Percentiles rank a stretch among this genome's conserved stretches.
Evolutionary conservation across 495 filamentous ascomycete species (phyloP).

Genomic region (Chaetomium cochliodes): DNA sequence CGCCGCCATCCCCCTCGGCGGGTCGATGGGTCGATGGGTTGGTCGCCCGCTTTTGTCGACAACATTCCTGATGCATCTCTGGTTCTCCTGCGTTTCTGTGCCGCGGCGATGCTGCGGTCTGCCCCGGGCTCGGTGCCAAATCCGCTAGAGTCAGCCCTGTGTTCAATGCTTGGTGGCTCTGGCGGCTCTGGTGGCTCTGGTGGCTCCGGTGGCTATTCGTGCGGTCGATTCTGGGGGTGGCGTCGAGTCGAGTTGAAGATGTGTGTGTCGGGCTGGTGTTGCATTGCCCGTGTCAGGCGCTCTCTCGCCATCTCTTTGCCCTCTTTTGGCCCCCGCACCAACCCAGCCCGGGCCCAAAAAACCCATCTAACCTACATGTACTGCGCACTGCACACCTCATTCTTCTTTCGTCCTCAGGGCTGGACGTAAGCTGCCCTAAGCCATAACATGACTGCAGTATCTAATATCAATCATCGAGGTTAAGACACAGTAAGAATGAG

Average conservation of each 20-base stretch:
- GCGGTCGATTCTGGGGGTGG: background rate
- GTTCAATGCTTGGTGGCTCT: background rate
- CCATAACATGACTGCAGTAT: too few relatives aligned
- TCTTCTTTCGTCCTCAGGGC: too few relatives aligned
- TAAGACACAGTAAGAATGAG: too few relatives aligned
- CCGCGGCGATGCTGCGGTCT: slow-evolving; percentile 4
- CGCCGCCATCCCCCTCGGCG: too few relatives aligned
- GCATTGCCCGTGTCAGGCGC: background rate
- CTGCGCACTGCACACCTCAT: too few relatives aligned
- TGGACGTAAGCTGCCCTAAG: too few relatives aligned
- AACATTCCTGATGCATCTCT: background rate
- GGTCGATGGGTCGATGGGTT: too few relatives aligned
- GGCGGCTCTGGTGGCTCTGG: too few relatives aligned
- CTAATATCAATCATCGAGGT: too few relatives aligned
- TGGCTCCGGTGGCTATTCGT: background rate
- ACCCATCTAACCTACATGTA: too few relatives aligned
- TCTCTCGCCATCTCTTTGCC: background rate
- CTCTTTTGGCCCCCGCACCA: background rate
- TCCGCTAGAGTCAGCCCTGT: background rate
- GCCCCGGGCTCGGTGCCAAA: background rate
- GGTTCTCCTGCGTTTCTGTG: background rate
- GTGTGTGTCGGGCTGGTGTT: background rate
- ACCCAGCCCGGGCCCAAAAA: too few relatives aligned
- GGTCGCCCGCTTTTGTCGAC: too few relatives aligned
- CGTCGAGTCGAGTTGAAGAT: slow-evolving; percentile 1